Evolutionary conservation across 345 rosid genomes (phyloP), one percentile per base, ranked within the genome.

Genomic region (Firmiana major): DNA sequence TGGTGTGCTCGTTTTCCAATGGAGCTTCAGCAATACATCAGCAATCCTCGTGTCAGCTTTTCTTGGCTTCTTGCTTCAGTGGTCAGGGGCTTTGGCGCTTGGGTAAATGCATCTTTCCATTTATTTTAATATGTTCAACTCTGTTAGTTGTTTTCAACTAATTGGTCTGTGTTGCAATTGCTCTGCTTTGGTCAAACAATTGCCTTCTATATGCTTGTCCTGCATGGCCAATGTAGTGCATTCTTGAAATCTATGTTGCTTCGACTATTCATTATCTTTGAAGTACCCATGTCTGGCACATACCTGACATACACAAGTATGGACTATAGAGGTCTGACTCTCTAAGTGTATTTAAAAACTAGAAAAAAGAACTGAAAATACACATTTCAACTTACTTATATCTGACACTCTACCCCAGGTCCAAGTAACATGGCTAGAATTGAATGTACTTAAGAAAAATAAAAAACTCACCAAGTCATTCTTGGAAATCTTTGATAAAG

Each of bases 51-150:
- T 81, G 43, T 96, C 99, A 2, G 97, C 98, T 73, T 38, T 93
- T 78, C 91, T 96, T 4, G 98, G 98, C 16, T 93, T 96, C 89
- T 87, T 93, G 89, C 99, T 96, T 85, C 98, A 93, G 78, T 96
- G 98, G 98, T 96, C 98, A 0, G 99, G 97, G 63, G 98, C 99
- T 71, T 87, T 93, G 83, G 99, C 97, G 6, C 94, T 96, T 21
- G 99, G 97, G 99, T 93, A 84, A 73, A 16, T 55, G 4, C 2
- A 0, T 64, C 46, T 82, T 7, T 68, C 58, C 75, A 16, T 58
- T 69, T 46, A 9, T 6, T 83, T 22, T 42, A 51, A 72, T 76
- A n/a, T 15, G 7, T 60, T 51, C 54, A 53, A 3, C 11, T 19
- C 19, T 51, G 43, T 28, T 71, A 31, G 62, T 51, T 71, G 21